phyloP scores from a whole-genome alignment of 2,329 filamentous ascomycete genomes.

The Claviceps arundinis region DNA sequence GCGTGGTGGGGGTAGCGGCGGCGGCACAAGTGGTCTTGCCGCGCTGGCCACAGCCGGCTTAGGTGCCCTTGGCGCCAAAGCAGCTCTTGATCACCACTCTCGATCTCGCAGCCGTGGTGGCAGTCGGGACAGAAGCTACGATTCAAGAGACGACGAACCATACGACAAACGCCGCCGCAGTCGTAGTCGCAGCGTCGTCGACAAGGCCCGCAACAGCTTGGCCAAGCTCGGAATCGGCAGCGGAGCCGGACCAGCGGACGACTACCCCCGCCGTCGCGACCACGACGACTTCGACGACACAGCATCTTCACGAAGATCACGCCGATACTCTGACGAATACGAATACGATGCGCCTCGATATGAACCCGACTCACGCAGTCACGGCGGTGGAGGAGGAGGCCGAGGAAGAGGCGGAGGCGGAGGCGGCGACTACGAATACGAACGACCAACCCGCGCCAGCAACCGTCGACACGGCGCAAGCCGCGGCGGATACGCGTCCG shows the following conservation, averaged over 20 bases:
- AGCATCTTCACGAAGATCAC: conserved; percentile 22
- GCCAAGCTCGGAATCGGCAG: conserved; percentile 48
- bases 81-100: conserved; percentile 33
- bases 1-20: conserved; percentile 27
- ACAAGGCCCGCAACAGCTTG: conserved; percentile 45
- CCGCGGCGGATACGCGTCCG: conserved; percentile 32
- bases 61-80: conserved; percentile 48
- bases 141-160: conserved; percentile 29
- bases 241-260: conserved; percentile 24
- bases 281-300: conserved; percentile 33
- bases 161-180: conserved; percentile 31
- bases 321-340: conserved; percentile 31
- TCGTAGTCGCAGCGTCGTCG: conserved; percentile 53
- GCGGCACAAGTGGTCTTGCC: conserved; percentile 40
- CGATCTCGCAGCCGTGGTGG: conserved; percentile 39
- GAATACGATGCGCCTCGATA: conserved; percentile 30
- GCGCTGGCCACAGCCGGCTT: conserved; percentile 50
- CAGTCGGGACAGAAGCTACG: conserved; percentile 30
- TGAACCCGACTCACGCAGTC: conserved; percentile 14
- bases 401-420: conserved; percentile 11
- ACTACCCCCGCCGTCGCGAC: conserved; percentile 26
- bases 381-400: conserved; percentile 17
- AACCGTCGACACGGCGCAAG: conserved; percentile 25
- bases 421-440: conserved; percentile 35
- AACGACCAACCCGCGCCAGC: conserved; percentile 28